phyloP scores from a whole-genome alignment of 2,329 filamentous ascomycete genomes.

The Colletotrichum orbiculare region DNA sequence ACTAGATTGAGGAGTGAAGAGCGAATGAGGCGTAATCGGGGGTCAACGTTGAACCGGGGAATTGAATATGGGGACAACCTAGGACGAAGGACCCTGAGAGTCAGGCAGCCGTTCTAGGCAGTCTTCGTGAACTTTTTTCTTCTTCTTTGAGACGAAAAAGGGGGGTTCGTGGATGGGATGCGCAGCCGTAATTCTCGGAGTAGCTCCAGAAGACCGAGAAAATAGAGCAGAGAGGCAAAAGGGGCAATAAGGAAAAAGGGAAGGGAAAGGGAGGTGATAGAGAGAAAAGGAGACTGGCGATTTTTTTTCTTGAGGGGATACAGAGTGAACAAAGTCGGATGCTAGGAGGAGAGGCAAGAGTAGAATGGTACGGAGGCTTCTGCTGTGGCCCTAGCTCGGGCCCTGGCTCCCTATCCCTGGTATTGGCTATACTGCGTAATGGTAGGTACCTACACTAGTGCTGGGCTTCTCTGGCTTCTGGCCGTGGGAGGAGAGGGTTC shows the following conservation, averaged over 20 bases:
- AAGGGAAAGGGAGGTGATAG: slow-evolving; percentile 22
- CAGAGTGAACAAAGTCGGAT: slow-evolving; percentile 27
- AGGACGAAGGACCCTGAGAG: slow-evolving; percentile 28
- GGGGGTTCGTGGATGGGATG: slow-evolving; percentile 25
- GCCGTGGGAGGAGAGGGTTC: slow-evolving; percentile 17
- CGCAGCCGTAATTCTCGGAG: slow-evolving; percentile 8
- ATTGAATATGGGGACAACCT: slow-evolving; percentile 22
- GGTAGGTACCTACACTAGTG: not conserved
- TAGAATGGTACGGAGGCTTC: slow-evolving; percentile 15
- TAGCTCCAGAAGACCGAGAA: slow-evolving; percentile 22
- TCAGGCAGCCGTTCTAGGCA: slow-evolving; percentile 12
- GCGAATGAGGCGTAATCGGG: slow-evolving; percentile 22
- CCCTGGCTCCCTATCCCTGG: not conserved
- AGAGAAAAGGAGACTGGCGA: not conserved
- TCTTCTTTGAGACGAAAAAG: slow-evolving; percentile 16
- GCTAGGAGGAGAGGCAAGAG: slow-evolving; percentile 19
- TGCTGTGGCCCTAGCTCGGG: not conserved
- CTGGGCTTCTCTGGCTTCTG: slow-evolving; percentile 1
- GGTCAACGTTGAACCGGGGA: slow-evolving; percentile 23
- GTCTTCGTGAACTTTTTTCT: slow-evolving; percentile 17
- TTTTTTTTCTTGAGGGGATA: slow-evolving; percentile 34
- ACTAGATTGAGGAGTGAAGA: slow-evolving; percentile 37
- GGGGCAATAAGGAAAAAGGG: slow-evolving; percentile 14
- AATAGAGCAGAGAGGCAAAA: slow-evolving; percentile 35
- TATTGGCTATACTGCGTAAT: not conserved